These are phyloP conservation scores for Fusarium kyushuense DNA, from an alignment of 2,329 filamentous ascomycete species.

Conservation along the genomic window DNA sequence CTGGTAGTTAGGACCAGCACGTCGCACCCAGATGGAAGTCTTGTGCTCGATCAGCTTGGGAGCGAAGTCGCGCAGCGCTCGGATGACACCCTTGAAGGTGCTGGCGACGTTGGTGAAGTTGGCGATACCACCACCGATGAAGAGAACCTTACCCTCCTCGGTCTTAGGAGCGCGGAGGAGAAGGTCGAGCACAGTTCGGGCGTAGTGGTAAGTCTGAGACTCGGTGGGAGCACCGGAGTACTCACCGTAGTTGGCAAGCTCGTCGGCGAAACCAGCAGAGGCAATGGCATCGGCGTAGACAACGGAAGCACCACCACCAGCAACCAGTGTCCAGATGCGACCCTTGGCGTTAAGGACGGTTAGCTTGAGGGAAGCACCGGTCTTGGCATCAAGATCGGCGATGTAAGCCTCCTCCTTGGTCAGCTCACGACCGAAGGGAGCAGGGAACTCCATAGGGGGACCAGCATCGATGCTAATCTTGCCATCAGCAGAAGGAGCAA, in stretches of 20 bases:
- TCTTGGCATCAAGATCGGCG: conserved; percentile 98
- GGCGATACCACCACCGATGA: conserved; percentile 99
- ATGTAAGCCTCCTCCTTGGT: conserved; percentile 99
- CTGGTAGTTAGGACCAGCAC: conserved; percentile 96
- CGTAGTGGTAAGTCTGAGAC: conserved; percentile 99
- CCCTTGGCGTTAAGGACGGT: conserved; percentile 93
- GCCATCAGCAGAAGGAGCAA: conserved; percentile 70
- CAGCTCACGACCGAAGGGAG: conserved; percentile 97
- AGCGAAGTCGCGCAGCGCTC: conserved; percentile 90
- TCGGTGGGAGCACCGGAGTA: conserved; percentile 99
- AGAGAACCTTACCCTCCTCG: conserved; percentile 96
- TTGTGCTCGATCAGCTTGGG: conserved; percentile 93
- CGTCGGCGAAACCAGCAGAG: conserved; percentile 91
- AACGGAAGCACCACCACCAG: conserved; percentile 98
- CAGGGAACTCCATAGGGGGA: conserved; percentile 98
- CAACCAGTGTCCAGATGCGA: conserved; percentile 97
- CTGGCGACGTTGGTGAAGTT: conserved; percentile 99
- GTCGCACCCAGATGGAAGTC: conserved; percentile 94
- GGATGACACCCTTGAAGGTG: conserved; percentile 99
- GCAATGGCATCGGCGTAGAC: conserved; percentile 99
- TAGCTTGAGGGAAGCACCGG: conserved; percentile 97
- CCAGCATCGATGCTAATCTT: conserved; percentile 96
- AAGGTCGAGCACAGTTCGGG: conserved; percentile 94
- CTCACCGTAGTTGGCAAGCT: conserved; percentile 99
- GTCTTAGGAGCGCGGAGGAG: conserved; percentile 91